Evolutionary conservation across 23 red algal genomes (phyloP), one percentile per base, ranked within the genome.

Genomic region (Gracilaria caudata): DNA sequence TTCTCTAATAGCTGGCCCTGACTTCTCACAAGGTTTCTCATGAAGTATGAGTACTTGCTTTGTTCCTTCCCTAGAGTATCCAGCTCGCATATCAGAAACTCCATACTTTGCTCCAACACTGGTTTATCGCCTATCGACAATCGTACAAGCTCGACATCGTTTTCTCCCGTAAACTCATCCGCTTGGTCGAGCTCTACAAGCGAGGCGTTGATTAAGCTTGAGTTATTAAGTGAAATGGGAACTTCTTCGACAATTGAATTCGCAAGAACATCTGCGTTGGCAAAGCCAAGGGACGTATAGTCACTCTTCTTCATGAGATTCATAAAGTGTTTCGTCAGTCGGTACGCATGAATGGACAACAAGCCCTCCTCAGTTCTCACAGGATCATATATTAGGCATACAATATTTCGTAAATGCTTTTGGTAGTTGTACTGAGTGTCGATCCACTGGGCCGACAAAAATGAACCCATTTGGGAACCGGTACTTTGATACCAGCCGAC

Each of bases 381-480:
- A 53, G 97, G 97, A 45, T 99, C 97, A 74, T 93, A 95, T 30
- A 99, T 84, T 36, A 99, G 71, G 79, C 97, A 95, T 1, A 99
- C 93, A 21, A 90, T 92, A 65, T 99, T 99, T 19, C 77, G 56
- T 55, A 99, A 71, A 72, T 92, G 80, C 53, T 84, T 82, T 68
- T 99, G 97, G 58, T 99, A 95, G 26, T 90, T 89, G 41, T 88
- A 95, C 45, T 99, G 97, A n/a, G 92, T 99, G 63, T 99, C 97
- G 47, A 94, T 94, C 97, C 97, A 99, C 38, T 93, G 86, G 16
- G 78, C 35, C 34, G 93, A 95, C 33, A 99, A 77, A 56, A 99
- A 99, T 16, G 97, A 95, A 26, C 92, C 88, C 89, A 93, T 89
- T 75, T 94, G 93, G 25, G 88, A 88, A 32, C 90, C 97, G 13